phyloP scores from a whole-genome alignment of 2,329 filamentous ascomycete species.

The Fusarium sacchari region DNA sequence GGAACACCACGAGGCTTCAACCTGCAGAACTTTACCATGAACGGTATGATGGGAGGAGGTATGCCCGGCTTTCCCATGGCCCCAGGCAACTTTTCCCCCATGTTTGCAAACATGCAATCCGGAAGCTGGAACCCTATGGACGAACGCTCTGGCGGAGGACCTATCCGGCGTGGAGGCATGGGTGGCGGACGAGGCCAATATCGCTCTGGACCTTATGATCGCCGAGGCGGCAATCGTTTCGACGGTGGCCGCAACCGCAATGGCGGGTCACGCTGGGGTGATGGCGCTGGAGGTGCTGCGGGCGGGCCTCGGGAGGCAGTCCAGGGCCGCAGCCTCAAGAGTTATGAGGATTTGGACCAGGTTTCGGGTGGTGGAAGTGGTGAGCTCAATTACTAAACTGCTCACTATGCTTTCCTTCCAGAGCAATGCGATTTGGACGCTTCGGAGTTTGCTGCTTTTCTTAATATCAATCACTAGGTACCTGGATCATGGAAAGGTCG shows the following conservation, averaged over 20 bases:
- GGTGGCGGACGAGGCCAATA: slow-evolving; percentile 62
- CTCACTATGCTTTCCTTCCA: neutral
- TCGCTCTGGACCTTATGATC: slow-evolving; percentile 79
- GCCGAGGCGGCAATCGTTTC: slow-evolving; percentile 67
- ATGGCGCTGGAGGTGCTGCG: slow-evolving; percentile 78
- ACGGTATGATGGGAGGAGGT: slow-evolving; percentile 61
- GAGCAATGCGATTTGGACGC: slow-evolving; percentile 4
- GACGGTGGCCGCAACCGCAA: slow-evolving; percentile 60
- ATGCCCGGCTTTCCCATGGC: slow-evolving; percentile 68
- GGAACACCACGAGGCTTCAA: slow-evolving; percentile 95
- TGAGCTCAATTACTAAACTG: slow-evolving; percentile 85
- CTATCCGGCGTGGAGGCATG: slow-evolving; percentile 73
- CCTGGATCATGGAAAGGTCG: slow-evolving; percentile 8
- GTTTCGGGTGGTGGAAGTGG: slow-evolving; percentile 77
- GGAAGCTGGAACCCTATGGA: slow-evolving; percentile 63
- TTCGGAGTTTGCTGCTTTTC: slow-evolving; percentile 33
- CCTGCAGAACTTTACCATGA: slow-evolving; percentile 75
- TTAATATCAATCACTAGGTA: slow-evolving; percentile 22
- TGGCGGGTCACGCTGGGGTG: slow-evolving; percentile 72
- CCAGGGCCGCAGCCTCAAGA: slow-evolving; percentile 91
- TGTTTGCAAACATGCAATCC: slow-evolving; percentile 64
- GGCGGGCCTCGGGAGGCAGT: slow-evolving; percentile 91
- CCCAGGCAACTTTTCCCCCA: slow-evolving; percentile 59
- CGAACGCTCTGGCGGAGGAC: slow-evolving; percentile 73
- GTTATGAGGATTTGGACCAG: slow-evolving; percentile 96